phyloP scores from a whole-genome alignment of 768 basidiomycete genomes.

The Mycena vulgaris region DNA sequence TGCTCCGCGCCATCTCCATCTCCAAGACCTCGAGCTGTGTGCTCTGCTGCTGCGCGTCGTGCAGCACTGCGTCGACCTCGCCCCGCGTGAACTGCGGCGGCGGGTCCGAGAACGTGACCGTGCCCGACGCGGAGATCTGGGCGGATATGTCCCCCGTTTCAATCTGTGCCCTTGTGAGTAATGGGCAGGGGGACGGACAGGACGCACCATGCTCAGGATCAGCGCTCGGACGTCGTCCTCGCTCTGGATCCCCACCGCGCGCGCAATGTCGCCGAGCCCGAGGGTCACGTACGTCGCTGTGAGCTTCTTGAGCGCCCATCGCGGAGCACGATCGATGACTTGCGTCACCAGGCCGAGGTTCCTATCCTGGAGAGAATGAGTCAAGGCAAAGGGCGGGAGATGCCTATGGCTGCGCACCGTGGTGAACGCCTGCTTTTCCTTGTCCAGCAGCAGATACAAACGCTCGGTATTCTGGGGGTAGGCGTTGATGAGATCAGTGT shows the following conservation, averaged over 20 bases:
- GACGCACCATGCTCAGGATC: conserved; percentile 81
- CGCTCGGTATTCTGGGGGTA: conserved; percentile 72
- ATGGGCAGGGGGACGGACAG: background rate
- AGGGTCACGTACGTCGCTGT: conserved; percentile 89
- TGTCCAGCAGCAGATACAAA: conserved; percentile 65
- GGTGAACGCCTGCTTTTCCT: conserved; percentile 68
- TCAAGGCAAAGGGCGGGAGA: background rate
- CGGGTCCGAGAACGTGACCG: conserved; percentile 82
- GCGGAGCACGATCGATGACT: conserved; percentile 77
- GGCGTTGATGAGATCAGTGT: conserved; percentile 71
- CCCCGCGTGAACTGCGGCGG: conserved; percentile 70
- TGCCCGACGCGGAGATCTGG: conserved; percentile 74
- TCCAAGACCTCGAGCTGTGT: conserved; percentile 65
- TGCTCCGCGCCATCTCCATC: conserved; percentile 71
- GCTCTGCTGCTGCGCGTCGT: conserved; percentile 69
- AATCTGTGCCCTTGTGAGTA: conserved; percentile 63
- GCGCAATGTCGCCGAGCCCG: conserved; percentile 79
- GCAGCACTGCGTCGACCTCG: conserved; percentile 74
- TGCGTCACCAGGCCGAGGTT: conserved; percentile 80
- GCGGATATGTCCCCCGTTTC: conserved; percentile 80
- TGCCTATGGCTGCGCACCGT: conserved; percentile 57
- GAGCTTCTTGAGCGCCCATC: conserved; percentile 85
- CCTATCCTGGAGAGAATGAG: conserved; percentile 65
- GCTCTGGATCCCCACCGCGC: conserved; percentile 63
- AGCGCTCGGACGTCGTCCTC: conserved; percentile 71